Percentiles rank a stretch among this genome's conserved stretches.
These are phyloP conservation scores for Syzygium oleosum DNA, from an alignment of 345 rosid species.

Conservation along the genomic window DNA sequence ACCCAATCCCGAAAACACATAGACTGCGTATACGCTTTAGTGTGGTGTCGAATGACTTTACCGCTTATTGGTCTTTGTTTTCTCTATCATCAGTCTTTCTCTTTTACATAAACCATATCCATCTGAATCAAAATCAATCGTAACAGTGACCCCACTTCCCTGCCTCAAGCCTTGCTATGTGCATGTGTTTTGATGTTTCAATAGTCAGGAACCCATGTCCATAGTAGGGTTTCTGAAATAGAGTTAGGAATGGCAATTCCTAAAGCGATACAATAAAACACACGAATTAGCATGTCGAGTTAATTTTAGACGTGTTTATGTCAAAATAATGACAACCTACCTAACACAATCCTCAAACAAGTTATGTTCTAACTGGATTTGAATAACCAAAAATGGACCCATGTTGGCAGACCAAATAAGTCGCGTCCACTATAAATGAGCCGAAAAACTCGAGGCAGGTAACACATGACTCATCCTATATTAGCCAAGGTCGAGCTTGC, in stretches of 20 bases:
- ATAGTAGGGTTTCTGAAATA: neutral
- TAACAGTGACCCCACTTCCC: neutral
- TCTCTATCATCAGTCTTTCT: neutral
- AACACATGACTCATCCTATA: neutral
- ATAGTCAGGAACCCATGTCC: neutral
- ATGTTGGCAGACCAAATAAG: neutral
- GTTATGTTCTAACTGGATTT: neutral
- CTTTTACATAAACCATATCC: neutral
- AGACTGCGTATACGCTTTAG: neutral
- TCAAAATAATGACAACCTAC: neutral
- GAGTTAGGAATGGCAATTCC: neutral
- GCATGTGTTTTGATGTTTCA: neutral
- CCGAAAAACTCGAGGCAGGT: neutral
- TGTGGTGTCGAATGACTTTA: neutral
- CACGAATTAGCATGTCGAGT: neutral
- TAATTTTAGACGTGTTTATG: neutral
- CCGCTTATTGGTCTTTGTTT: neutral
- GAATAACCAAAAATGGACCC: neutral
- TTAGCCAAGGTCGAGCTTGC: neutral
- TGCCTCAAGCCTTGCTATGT: too few relatives aligned
- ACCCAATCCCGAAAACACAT: neutral
- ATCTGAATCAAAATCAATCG: neutral
- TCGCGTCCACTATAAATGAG: neutral
- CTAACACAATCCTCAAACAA: neutral
- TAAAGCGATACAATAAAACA: neutral